A percentile compares a stretch with the other conserved stretches of the same genome.
These are phyloP conservation scores for Biancaea sappan DNA, from an alignment of 306 rosid species.

Conservation along the genomic window DNA sequence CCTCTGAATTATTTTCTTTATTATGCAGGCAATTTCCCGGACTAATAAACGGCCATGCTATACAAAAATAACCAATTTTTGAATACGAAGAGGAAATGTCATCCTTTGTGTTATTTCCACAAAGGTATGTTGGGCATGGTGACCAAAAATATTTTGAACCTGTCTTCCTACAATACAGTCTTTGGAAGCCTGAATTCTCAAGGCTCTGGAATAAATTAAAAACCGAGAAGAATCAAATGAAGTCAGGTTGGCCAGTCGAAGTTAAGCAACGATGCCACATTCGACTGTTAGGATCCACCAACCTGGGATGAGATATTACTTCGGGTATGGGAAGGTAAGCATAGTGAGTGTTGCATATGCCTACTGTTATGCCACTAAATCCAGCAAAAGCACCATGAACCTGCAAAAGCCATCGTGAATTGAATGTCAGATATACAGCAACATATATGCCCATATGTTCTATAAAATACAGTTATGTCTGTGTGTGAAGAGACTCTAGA, in stretches of 20 bases:
- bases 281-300: constrained; percentile 89
- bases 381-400: constrained; percentile 99
- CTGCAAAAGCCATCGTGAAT: constrained; percentile 49
- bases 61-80: constrained; percentile 42
- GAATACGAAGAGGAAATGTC: constrained; percentile 33
- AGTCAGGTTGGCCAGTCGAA: constrained; percentile 98
- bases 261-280: constrained; percentile 99
- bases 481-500: constrained; percentile 7
- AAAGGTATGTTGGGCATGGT: constrained; percentile 23
- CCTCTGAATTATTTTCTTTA: constrained; percentile 32
- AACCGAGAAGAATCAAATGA: constrained; percentile 40
- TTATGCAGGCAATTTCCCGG: constrained; percentile 33
- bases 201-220: constrained; percentile 37
- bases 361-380: constrained; percentile 92
- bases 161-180: constrained; percentile 44
- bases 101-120: constrained; percentile 60
- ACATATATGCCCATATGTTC: not conserved
- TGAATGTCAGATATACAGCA: constrained; percentile 5
- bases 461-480: not conserved
- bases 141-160: constrained; percentile 34
- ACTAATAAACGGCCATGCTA: constrained; percentile 42
- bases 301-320: constrained; percentile 84
- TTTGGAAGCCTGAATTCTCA: constrained; percentile 38
- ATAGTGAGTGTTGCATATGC: constrained; percentile 94
- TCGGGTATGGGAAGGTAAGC: constrained; percentile 93